Conservation (phyloP, 2,329 filamentous ascomycete species). For the Trichoderma atroviride region DNA sequence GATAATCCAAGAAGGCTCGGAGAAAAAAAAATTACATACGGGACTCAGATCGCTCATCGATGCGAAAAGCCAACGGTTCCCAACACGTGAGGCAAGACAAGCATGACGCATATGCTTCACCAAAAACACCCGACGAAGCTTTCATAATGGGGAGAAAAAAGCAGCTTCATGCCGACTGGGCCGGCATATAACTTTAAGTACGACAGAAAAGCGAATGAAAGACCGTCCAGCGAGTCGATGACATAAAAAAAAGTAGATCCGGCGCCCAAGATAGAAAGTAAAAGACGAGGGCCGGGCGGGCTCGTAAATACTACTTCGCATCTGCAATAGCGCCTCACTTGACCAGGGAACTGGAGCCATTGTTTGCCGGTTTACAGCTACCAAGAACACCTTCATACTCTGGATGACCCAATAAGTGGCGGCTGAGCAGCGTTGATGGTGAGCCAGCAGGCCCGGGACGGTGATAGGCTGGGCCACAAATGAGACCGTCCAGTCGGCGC, state of each 20-base stretch:
- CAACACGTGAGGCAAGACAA: slow-evolving; percentile 53
- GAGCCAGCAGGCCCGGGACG: slow-evolving; percentile 27
- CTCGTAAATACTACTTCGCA: slow-evolving; percentile 26
- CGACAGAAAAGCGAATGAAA: slow-evolving; percentile 28
- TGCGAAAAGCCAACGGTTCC: slow-evolving; percentile 43
- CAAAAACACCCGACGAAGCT: slow-evolving; percentile 46
- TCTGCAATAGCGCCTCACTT: slow-evolving; percentile 29
- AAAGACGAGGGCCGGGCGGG: slow-evolving; percentile 27
- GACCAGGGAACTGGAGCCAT: slow-evolving; percentile 27
- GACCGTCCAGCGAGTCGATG: slow-evolving; percentile 34
- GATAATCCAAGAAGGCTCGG: neutral
- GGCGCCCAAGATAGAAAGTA: slow-evolving; percentile 23
- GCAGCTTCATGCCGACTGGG: slow-evolving; percentile 28
- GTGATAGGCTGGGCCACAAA: slow-evolving; percentile 40
- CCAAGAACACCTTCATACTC: slow-evolving; percentile 21
- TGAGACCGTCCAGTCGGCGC: slow-evolving; percentile 42
- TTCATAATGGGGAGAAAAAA: slow-evolving; percentile 42
- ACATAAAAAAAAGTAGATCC: slow-evolving; percentile 27
- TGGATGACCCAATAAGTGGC: slow-evolving; percentile 28
- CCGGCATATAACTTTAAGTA: slow-evolving; percentile 26
- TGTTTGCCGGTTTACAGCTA: slow-evolving; percentile 27
- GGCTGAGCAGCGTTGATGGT: slow-evolving; percentile 33
- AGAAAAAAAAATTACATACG: slow-evolving; percentile 39
- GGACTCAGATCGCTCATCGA: slow-evolving; percentile 44
- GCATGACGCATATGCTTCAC: slow-evolving; percentile 50